Evolutionary conservation across 2,329 filamentous ascomycete species (phyloP), one percentile per base, ranked within the genome.

Genomic region (Penicillium brasilianum): DNA sequence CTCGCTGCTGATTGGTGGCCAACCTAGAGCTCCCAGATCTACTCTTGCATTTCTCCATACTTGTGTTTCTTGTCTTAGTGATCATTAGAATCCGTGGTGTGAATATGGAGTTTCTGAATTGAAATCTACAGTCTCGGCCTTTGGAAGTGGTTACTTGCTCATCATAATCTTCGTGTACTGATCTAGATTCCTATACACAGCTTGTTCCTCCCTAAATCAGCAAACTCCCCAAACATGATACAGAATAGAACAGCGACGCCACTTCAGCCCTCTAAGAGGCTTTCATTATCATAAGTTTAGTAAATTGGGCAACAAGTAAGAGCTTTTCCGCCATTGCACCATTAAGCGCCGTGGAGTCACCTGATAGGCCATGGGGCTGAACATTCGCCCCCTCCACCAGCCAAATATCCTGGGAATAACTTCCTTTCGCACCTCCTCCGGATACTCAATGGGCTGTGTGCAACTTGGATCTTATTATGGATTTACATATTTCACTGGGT

Each of bases 1-100:
- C 36, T 32, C 16, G 37, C 4, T 39, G 39, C 39, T 55, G 39
- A 55, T 55, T 55, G 53, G 53, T 11, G n/a, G 28, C 9, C 9
- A 30, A 3, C 3, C 20, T 7, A n/a, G 30, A 34, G 48, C 43
- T 46, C 6, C 43, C 13, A 8, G 43, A n/a, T n/a, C 44, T 30
- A 18, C 25, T n/a, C 28, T 10, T 2, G 43, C 14, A 28, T 9
- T 28, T 8, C 9, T 4, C 4, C 10, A 7, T 11, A 11, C 4
- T 3, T 10, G 2, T 10, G 4, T 10, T 11, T 20, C 32, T 41
- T 8, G 18, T 10, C n/a, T 39, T 11, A 16, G 16, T n/a, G 5
- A n/a, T n/a, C 16, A 16, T 39, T 7, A 1, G 36, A 14, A 14
- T 4, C 14, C 14, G 3, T 36, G 9, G 11, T 14, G 4, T 14